Evolutionary conservation across 1,284 basidiomycete genomes (phyloP).

Genomic region (Sanghuangporus baumii): DNA sequence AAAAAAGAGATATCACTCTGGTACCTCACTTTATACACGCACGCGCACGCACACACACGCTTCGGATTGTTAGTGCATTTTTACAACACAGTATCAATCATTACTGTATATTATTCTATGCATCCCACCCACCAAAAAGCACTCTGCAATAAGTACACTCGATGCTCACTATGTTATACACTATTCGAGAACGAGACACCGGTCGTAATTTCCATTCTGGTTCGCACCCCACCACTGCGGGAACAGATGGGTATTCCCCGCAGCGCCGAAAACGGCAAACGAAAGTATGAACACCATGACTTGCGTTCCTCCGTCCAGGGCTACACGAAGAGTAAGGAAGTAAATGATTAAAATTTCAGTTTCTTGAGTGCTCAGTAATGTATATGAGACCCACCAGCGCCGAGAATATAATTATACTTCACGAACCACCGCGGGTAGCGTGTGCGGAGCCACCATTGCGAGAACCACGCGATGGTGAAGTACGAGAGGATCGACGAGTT

Average conservation of each 20-base stretch:
- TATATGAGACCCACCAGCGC: slow-evolving; percentile 25
- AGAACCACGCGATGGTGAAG: slow-evolving; percentile 47
- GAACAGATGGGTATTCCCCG: slow-evolving; percentile 40
- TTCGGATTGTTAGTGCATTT: no score
- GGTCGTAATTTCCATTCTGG: no score
- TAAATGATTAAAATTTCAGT: not conserved
- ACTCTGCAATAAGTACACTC: no score
- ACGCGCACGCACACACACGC: no score
- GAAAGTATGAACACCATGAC: slow-evolving; percentile 51
- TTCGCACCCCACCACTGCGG: slow-evolving; percentile 33
- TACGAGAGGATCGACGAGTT: slow-evolving; percentile 48
- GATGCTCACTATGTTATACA: no score
- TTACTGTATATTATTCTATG: no score
- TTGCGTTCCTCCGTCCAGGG: slow-evolving; percentile 53
- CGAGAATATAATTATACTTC: slow-evolving; percentile 55
- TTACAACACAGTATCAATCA: no score
- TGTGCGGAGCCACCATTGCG: slow-evolving; percentile 47
- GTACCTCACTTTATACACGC: no score
- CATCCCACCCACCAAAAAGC: no score
- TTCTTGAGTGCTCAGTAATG: not conserved
- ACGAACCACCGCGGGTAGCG: slow-evolving; percentile 44
- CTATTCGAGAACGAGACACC: no score
- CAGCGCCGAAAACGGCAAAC: slow-evolving; percentile 57
- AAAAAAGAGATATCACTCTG: no score
- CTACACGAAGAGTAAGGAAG: slow-evolving; percentile 24